These are phyloP conservation scores for Cryptococcus amylolentus DNA, from an alignment of 1,284 basidiomycete species.

Conservation along the genomic window DNA sequence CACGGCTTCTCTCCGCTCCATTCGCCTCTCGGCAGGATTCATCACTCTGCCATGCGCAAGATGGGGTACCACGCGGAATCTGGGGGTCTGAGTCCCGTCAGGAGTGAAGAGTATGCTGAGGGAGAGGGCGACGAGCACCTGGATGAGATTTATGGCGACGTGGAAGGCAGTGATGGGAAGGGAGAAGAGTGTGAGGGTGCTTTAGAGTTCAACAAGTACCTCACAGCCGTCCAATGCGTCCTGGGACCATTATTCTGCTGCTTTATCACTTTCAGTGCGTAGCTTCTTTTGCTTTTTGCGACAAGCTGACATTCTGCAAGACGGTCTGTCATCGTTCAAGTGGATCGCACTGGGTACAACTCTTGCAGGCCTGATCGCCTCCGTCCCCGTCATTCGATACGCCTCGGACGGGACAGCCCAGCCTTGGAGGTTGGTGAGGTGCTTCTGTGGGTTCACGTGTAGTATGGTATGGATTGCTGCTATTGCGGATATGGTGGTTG, in stretches of 20 bases:
- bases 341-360: conserved; percentile 61
- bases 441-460: conserved; percentile 82
- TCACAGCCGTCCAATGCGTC: conserved; percentile 74
- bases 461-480: conserved; percentile 93
- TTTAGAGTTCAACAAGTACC: conserved; percentile 70
- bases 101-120: conserved; percentile 49
- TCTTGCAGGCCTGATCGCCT: conserved; percentile 58
- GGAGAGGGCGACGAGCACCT: conserved; percentile 4
- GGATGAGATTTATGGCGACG: conserved; percentile 55
- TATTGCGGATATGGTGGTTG: conserved; percentile 89
- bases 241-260: conserved; percentile 73
- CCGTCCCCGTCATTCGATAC: conserved; percentile 60
- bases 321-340: conserved; percentile 54
- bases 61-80: conserved; percentile 8
- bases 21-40: conserved; percentile 26
- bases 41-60: conserved; percentile 17
- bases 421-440: conserved; percentile 66
- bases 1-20: conserved; percentile 29
- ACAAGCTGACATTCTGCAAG: conserved; percentile 4
- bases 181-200: conserved; percentile 19
- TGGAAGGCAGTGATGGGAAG: conserved; percentile 43
- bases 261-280: conserved; percentile 69
- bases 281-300: neutral
- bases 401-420: conserved; percentile 61
- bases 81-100: conserved; percentile 1